Evolutionary conservation across 2,329 filamentous ascomycete species (phyloP), one percentile per base, ranked within the genome.

Genomic region (Neurospora sp.): DNA sequence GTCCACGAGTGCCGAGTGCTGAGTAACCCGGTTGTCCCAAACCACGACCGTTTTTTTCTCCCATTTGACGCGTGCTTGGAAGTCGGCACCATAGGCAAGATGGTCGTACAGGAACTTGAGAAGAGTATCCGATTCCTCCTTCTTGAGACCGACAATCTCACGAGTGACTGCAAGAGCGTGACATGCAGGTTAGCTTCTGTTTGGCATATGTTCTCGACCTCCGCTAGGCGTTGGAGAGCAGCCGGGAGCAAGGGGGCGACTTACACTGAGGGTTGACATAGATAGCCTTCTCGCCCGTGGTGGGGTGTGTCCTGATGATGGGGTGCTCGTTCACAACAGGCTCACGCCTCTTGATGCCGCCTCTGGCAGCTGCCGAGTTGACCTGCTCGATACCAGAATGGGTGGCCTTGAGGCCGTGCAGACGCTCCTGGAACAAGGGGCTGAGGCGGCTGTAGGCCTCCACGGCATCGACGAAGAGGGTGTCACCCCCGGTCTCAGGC

Each of bases 361-460:
- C 91, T 52, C 88, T 84, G 17, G 84, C 84, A n/a, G 85, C 80
- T 62, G 90, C 90, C 36, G 87, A 88, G 62, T 90, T 87, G 39
- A 91, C 91, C 81, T 97, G 93, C 80, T 97, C 93, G 70, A 89
- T 82, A 46, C 90, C 93, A 1, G 92, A 96, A 79, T 97, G 94
- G 0, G 92, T 88, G 0, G 93, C 93, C 76, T 88, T 86, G 66
- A 97, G 82, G 0, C 93, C 93, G 74, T 97, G 93, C 36, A 97
- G 82, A 46, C 93, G 85, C 82, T 93, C 87, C 77, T 88, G 88
- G 83, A 97, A 96, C 46, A 88, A 86, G 0, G 92, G 91, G 69
- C 90, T 93, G 2, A 97, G 85, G 6, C 93, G 86, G 72, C 89
- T 87, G 78, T 97, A 97, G 0, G 94, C 93, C 79, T 91, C 90